Evolutionary conservation across 2,329 filamentous ascomycete species (phyloP).

Genomic region (Neonectria ditissima): DNA sequence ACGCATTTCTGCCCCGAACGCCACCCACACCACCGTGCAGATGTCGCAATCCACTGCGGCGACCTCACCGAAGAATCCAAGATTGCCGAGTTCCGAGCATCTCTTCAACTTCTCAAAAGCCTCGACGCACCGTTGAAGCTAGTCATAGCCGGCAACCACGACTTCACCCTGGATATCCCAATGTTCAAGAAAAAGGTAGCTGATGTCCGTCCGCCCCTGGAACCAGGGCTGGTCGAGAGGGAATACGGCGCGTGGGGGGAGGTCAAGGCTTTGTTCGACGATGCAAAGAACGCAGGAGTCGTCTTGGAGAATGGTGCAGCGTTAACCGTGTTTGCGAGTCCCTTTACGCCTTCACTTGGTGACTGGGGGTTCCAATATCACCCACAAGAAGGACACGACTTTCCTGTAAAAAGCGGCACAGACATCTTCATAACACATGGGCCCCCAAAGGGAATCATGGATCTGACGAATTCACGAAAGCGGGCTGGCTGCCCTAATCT

Average conservation of each 20-base stretch:
- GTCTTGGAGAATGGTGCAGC: neutral
- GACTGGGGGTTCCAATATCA: conserved; percentile 1
- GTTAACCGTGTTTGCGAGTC: neutral
- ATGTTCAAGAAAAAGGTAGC: conserved; percentile 49
- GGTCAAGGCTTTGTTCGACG: neutral
- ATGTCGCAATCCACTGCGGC: conserved; percentile 63
- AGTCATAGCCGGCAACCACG: conserved; percentile 64
- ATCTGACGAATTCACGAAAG: conserved; percentile 46
- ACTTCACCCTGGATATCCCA: conserved; percentile 55
- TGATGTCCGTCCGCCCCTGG: neutral
- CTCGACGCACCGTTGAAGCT: conserved; percentile 61
- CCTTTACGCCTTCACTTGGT: neutral
- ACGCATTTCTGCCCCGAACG: neutral
- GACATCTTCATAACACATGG: conserved; percentile 53
- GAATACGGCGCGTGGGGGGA: neutral
- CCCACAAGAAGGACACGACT: neutral
- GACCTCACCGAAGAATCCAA: conserved; percentile 61
- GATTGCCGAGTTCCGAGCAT: conserved; percentile 52
- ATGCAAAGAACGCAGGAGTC: neutral
- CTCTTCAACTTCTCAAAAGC: conserved; percentile 52
- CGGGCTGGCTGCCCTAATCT: conserved; percentile 46
- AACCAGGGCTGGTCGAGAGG: conserved; percentile 27
- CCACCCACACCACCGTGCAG: conserved; percentile 33
- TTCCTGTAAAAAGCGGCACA: conserved; percentile 14
- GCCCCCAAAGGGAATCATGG: conserved; percentile 55